Conservation (phyloP, 331 rosid genomes). For the Phaseolus coccineus region DNA sequence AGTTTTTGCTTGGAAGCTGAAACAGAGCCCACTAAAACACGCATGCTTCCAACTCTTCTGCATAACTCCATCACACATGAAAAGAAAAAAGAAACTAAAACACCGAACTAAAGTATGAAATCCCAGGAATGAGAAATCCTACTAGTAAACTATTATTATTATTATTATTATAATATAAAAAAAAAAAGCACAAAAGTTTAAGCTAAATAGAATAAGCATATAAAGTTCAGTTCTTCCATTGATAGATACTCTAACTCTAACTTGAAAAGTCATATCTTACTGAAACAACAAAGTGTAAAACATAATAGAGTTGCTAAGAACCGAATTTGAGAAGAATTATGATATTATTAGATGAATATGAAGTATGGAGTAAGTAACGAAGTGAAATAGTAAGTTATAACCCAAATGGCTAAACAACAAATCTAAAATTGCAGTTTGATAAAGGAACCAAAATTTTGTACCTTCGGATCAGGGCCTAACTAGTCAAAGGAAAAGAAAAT, state of each 20-base stretch:
- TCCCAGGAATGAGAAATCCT: neutral
- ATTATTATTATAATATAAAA: neutral
- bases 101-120: neutral
- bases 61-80: neutral
- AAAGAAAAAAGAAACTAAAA: neutral
- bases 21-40: conserved; percentile 61
- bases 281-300: conserved; percentile 17
- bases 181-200: neutral
- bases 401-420: conserved; percentile 40
- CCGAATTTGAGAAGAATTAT: conserved; percentile 36
- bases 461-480: conserved; percentile 49
- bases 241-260: conserved; percentile 40
- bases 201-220: conserved; percentile 26
- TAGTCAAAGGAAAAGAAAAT: neutral
- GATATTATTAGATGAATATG: conserved; percentile 35
- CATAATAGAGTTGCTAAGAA: conserved; percentile 42
- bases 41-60: conserved; percentile 53
- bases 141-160: neutral
- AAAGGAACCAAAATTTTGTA: conserved; percentile 52
- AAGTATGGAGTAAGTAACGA: conserved; percentile 30
- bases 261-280: conserved; percentile 37
- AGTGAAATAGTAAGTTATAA: neutral
- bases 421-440: conserved; percentile 36
- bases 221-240: conserved; percentile 29
- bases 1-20: conserved; percentile 54